Percentiles rank a stretch among this genome's conserved stretches.
phyloP scores from a whole-genome alignment of 805 yeast genomes.

The Candida chauliodis region DNA sequence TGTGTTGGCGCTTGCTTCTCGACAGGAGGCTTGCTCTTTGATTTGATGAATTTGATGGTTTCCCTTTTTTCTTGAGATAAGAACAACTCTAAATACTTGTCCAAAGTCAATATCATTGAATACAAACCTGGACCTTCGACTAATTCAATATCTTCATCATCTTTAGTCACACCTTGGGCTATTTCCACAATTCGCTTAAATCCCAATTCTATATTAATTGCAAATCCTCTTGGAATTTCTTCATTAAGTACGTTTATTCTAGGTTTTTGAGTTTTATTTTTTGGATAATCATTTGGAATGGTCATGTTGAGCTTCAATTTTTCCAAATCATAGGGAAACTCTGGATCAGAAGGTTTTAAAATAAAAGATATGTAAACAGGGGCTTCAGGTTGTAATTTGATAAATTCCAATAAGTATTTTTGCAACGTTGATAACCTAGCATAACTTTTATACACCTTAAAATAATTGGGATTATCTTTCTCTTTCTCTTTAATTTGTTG shows the following conservation, averaged over 20 bases:
- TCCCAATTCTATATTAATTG: conserved; percentile 65
- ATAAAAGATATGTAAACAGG: conserved; percentile 41
- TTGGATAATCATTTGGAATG: conserved; percentile 57
- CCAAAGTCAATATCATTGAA: conserved; percentile 55
- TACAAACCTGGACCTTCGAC: conserved; percentile 49
- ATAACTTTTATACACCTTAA: conserved; percentile 9
- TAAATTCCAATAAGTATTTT: conserved; percentile 14
- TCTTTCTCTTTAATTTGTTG: conserved; percentile 10
- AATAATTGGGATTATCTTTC: conserved; percentile 8
- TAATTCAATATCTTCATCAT: conserved; percentile 25
- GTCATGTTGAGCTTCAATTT: conserved; percentile 49
- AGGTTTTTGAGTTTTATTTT: conserved; percentile 32
- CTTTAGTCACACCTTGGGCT: conserved; percentile 18
- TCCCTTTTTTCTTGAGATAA: conserved; percentile 56
- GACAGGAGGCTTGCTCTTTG: conserved; percentile 11
- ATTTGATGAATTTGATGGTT: conserved; percentile 57
- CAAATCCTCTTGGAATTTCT: conserved; percentile 67
- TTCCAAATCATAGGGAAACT: conserved; percentile 64
- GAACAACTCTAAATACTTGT: conserved; percentile 54
- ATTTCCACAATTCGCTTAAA: conserved; percentile 43
- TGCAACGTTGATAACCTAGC: conserved; percentile 14
- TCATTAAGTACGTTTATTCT: conserved; percentile 55
- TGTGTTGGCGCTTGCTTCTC: conserved; percentile 1
- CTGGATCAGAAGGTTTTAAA: conserved; percentile 63
- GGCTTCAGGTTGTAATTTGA: conserved; percentile 18